Conservation (phyloP, 116 monocot genomes). For the Thalassia testudinum region DNA sequence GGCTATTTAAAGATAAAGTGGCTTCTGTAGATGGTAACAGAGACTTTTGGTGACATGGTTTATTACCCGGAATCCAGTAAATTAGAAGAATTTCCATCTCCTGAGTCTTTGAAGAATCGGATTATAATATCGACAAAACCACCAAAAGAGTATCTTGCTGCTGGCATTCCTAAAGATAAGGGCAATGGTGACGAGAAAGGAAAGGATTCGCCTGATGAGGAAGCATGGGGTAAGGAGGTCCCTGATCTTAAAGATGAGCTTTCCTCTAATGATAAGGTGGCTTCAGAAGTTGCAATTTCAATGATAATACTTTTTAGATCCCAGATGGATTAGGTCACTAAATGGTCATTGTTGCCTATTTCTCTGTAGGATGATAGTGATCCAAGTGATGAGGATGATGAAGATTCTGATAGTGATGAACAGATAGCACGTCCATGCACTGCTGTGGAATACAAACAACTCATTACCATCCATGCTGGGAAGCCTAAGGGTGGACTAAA, state of each 20-base stretch:
- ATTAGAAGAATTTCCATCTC: constrained; percentile 59
- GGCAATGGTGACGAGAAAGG: constrained; percentile 16
- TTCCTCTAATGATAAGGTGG: constrained; percentile 22
- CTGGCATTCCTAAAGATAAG: constrained; percentile 23
- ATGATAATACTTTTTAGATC: no score
- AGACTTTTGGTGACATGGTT: constrained; percentile 68
- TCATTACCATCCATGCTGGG: constrained; percentile 68
- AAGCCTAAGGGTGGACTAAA: constrained; percentile 58
- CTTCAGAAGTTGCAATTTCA: no score
- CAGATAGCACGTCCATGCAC: constrained; percentile 9
- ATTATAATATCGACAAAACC: constrained; percentile 83
- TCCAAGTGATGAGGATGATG: constrained; percentile 10
- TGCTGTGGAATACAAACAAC: constrained; percentile 33
- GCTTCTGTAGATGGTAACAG: constrained; percentile 39
- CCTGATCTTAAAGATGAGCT: constrained; percentile 33
- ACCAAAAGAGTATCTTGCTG: constrained; percentile 60
- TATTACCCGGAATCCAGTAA: constrained; percentile 47
- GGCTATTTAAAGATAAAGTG: background rate
- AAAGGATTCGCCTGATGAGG: constrained; percentile 26
- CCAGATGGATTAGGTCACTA: no score
- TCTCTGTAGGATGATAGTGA: constrained; percentile 3
- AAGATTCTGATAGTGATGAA: constrained; percentile 25
- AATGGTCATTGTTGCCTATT: background rate
- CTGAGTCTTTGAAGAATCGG: constrained; percentile 41
- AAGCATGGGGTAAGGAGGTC: constrained; percentile 58